These are phyloP conservation scores for Sporothrix inflata DNA, from an alignment of 2,329 filamentous ascomycete genomes.

Conservation along the genomic window DNA sequence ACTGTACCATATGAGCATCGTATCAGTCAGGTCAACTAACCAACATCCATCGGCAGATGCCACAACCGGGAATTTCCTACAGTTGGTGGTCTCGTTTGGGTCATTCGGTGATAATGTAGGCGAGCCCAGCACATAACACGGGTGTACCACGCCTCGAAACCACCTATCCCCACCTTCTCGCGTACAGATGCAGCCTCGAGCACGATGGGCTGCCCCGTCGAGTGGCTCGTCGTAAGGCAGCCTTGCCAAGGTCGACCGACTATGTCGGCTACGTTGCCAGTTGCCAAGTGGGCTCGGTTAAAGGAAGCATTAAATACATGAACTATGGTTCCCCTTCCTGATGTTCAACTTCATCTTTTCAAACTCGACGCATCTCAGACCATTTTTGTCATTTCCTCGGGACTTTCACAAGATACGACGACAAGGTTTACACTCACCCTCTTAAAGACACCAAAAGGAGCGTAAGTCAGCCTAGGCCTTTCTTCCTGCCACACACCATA, in stretches of 20 bases:
- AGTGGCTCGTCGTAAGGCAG: not conserved
- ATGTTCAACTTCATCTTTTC: not conserved
- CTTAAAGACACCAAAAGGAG: not conserved
- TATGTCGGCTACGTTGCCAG: not conserved
- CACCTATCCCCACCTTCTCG: not conserved
- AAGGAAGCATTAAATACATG: not conserved
- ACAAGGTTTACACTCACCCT: not conserved
- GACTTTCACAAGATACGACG: not conserved
- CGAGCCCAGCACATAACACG: not conserved
- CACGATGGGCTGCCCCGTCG: not conserved
- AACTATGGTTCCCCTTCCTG: not conserved
- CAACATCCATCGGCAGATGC: not conserved
- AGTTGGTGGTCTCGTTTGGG: not conserved
- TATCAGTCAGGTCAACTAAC: not conserved
- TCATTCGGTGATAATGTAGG: too few species aligned
- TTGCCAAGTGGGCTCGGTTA: not conserved
- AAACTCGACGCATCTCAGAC: too few species aligned
- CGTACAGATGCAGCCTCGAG: not conserved
- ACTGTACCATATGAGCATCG: not conserved
- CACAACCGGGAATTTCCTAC: not conserved
- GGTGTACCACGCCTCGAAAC: not conserved
- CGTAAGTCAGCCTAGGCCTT: not conserved
- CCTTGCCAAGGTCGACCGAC: not conserved
- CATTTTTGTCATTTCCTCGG: not conserved
- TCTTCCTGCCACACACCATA: not conserved